Evolutionary conservation across 2,329 filamentous ascomycete species (phyloP), one percentile per base, ranked within the genome.

Genomic region (Ceratocystis diversiconidia): DNA sequence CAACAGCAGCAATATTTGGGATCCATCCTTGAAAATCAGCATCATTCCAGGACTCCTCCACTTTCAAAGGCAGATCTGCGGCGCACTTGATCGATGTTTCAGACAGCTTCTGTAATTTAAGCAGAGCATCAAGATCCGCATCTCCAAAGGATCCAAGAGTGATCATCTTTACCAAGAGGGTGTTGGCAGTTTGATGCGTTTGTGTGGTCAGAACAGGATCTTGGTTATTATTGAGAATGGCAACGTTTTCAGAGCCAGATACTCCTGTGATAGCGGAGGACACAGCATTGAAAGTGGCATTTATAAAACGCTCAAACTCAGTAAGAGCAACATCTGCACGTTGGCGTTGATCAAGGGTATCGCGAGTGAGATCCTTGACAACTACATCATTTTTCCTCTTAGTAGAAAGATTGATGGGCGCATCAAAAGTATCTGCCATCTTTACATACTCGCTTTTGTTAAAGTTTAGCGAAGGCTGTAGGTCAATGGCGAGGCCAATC

Each of bases 331-430:
- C 80, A 70, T 96, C 86, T 3, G 87, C 88, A 71, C 91, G 86
- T 70, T 95, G 86, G 62, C 87, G 86, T 73, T 96, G 89, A 71
- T 95, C 90, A 1, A 90, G 78, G 52, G 83, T 84, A 57, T 86
- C 75, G 17, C 83, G 79, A 22, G 87, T 76, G 2, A 83, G 74
- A 62, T 83, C 81, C 12, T 82, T 79, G 6, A 78, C 79, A 62
- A 81, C 77, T 22, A 76, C 73, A 25, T 77, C 76, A 28, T 79
- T 76, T 46, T 76, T 75, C 67, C 82, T 85, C 66, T 75, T 75
- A 36, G 72, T 71, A 3, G 82, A 82, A 25, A 83, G 69, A 66
- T 79, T 75, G 15, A 73, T 69, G 1, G 80, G 79, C 19, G 78
- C 76, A 67, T 82, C 78, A 0, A 77, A 74, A 1, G 75, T 73